Conservation (phyloP, 805 yeast genomes). For the Lipomyces lipofer region DNA sequence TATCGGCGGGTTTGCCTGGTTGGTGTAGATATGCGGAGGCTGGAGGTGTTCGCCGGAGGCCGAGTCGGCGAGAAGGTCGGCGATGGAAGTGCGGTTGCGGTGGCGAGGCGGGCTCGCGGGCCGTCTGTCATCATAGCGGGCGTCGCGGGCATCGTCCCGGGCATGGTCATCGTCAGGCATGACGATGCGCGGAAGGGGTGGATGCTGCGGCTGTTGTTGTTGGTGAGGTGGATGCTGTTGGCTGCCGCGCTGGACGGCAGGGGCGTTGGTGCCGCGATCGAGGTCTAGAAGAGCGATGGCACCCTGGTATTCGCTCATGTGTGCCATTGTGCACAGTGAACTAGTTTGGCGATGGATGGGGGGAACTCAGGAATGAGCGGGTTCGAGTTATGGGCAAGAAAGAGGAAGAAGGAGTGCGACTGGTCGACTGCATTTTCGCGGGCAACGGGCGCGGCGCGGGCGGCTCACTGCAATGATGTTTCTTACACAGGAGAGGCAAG, state of each 20-base stretch:
- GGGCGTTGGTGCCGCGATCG: constrained; percentile 20
- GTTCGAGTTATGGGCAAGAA: not conserved
- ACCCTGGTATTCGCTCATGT: constrained; percentile 32
- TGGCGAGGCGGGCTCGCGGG: constrained; percentile 13
- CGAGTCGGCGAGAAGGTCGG: constrained; percentile 27
- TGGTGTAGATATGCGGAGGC: constrained; percentile 16
- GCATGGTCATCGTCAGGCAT: constrained; percentile 16
- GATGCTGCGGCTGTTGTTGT: constrained; percentile 12
- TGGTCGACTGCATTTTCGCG: not conserved
- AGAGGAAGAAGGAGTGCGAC: not conserved
- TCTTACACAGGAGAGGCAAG: not conserved
- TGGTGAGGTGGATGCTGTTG: constrained; percentile 15
- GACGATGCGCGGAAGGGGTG: constrained; percentile 29
- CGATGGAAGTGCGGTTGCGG: constrained; percentile 27
- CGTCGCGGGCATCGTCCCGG: not conserved
- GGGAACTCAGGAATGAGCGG: not conserved
- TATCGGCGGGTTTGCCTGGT: constrained; percentile 29
- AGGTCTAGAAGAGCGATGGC: constrained; percentile 34
- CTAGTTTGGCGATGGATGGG: not conserved
- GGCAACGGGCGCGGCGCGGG: constrained; percentile 6
- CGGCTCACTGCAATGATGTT: not conserved
- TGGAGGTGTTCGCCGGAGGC: constrained; percentile 11
- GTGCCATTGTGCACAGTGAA: constrained; percentile 14
- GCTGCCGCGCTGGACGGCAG: constrained; percentile 10
- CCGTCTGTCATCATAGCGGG: constrained; percentile 19